These are phyloP conservation scores for Podila epigama DNA, from an alignment of 192 early-diverging fungal species.

Conservation along the genomic window DNA sequence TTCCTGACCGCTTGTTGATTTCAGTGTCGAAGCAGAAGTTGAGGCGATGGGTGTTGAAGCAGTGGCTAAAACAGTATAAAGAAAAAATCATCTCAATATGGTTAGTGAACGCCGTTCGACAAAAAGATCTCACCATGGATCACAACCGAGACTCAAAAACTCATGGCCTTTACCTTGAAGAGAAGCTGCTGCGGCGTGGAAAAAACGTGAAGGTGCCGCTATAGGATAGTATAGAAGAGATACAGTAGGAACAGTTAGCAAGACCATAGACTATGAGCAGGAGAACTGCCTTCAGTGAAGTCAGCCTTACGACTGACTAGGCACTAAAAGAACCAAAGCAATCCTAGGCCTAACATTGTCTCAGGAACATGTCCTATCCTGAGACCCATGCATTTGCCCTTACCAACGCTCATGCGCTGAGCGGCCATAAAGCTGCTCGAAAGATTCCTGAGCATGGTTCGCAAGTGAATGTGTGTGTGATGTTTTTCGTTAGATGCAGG, in stretches of 20 bases:
- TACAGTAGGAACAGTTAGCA: background rate
- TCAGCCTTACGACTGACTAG: too few species aligned
- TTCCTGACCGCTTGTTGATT: background rate
- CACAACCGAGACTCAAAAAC: too few species aligned
- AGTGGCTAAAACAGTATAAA: background rate
- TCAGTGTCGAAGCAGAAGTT: conserved; percentile 4
- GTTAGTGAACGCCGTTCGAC: background rate
- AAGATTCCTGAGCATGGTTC: background rate
- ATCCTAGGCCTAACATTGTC: background rate
- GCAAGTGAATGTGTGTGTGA: background rate
- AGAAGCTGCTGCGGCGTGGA: background rate
- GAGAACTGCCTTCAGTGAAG: too few species aligned
- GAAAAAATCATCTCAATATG: background rate
- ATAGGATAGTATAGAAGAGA: background rate
- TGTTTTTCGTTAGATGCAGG: background rate
- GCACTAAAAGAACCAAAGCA: too few species aligned
- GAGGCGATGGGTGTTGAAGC: conserved; percentile 14
- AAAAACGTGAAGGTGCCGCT: background rate
- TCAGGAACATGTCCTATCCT: too few species aligned
- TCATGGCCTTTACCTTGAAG: background rate
- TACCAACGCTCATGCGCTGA: background rate
- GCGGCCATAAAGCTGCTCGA: background rate
- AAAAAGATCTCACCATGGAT: background rate
- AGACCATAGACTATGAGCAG: background rate
- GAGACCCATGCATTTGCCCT: background rate